Evolutionary conservation across 306 rosid genomes (phyloP).

Genomic region (Vachellia pachyceras): DNA sequence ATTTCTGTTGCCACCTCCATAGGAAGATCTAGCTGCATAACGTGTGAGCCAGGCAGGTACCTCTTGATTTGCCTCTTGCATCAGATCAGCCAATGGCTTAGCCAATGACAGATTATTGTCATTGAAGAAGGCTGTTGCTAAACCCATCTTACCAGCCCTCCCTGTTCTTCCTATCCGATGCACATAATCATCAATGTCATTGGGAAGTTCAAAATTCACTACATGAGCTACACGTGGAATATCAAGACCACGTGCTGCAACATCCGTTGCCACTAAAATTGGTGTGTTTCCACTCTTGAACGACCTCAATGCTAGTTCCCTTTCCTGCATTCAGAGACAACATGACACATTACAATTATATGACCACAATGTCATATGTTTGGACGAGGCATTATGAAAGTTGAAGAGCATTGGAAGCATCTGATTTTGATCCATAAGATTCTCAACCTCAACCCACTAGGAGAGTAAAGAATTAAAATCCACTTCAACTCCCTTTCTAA

Average conservation of each 20-base stretch:
- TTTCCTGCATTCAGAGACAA: conserved; percentile 48
- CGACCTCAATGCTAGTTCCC: conserved; percentile 59
- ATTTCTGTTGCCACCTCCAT: conserved; percentile 39
- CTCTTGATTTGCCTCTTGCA: conserved; percentile 67
- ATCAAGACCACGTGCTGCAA: conserved; percentile 68
- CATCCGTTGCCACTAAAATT: conserved; percentile 65
- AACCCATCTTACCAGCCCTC: conserved; percentile 62
- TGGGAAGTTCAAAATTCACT: conserved; percentile 27
- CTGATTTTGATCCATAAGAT: background rate
- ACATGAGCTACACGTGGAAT: conserved; percentile 45
- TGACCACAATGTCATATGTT: background rate
- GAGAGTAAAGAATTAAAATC: background rate
- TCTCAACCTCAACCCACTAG: background rate
- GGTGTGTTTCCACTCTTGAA: conserved; percentile 44
- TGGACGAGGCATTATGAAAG: background rate
- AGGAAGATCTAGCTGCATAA: conserved; percentile 51
- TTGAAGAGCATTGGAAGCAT: background rate
- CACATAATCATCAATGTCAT: conserved; percentile 44
- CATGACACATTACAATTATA: background rate
- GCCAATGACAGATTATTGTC: conserved; percentile 56
- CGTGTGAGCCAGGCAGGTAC: conserved; percentile 62
- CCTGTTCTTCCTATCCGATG: conserved; percentile 67
- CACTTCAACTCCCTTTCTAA: conserved; percentile 1
- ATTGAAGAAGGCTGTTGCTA: conserved; percentile 65
- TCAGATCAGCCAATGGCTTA: conserved; percentile 56